A percentile compares a stretch with the other conserved stretches of the same genome.
phyloP scores from a whole-genome alignment of 2,329 filamentous ascomycete genomes.

The Aspergillus fructus region DNA sequence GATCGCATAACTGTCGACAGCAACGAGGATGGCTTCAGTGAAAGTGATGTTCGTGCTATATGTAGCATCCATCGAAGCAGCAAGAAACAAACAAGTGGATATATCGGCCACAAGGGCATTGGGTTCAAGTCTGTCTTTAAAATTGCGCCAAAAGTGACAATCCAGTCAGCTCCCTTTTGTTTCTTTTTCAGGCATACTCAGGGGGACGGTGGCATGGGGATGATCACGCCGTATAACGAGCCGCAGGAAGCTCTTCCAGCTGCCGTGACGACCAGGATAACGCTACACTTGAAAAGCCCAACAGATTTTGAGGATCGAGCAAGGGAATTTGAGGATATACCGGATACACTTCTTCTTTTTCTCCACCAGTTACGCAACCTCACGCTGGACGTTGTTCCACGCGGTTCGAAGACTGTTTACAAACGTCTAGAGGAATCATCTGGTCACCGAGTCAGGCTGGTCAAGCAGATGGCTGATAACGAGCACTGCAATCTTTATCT shows the following conservation, averaged over 20 bases:
- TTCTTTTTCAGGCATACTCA: conserved; percentile 36
- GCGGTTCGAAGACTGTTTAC: conserved; percentile 1
- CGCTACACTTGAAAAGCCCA: conserved; percentile 25
- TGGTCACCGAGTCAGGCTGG: neutral
- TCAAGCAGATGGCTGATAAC: neutral
- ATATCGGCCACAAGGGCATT: conserved; percentile 32
- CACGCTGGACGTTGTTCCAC: neutral
- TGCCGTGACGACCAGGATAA: conserved; percentile 36
- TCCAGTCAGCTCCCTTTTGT: conserved; percentile 41
- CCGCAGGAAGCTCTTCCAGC: neutral
- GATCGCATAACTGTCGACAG: conserved; percentile 42
- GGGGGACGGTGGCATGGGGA: conserved; percentile 51
- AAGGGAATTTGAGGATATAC: conserved; percentile 29
- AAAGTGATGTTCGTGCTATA: neutral
- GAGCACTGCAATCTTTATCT: conserved; percentile 22
- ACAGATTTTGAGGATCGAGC: conserved; percentile 28
- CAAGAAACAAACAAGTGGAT: neutral
- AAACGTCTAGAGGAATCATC: neutral
- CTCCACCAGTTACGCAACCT: conserved; percentile 41
- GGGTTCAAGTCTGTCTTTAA: conserved; percentile 41
- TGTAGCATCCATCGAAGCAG: neutral
- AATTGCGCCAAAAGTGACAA: conserved; percentile 35
- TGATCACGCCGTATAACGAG: conserved; percentile 48
- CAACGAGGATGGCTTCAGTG: conserved; percentile 39
- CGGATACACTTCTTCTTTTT: conserved; percentile 45